These are phyloP conservation scores for Myrmaecium sp. DNA, from an alignment of 2,329 filamentous ascomycete genomes.

Conservation along the genomic window DNA sequence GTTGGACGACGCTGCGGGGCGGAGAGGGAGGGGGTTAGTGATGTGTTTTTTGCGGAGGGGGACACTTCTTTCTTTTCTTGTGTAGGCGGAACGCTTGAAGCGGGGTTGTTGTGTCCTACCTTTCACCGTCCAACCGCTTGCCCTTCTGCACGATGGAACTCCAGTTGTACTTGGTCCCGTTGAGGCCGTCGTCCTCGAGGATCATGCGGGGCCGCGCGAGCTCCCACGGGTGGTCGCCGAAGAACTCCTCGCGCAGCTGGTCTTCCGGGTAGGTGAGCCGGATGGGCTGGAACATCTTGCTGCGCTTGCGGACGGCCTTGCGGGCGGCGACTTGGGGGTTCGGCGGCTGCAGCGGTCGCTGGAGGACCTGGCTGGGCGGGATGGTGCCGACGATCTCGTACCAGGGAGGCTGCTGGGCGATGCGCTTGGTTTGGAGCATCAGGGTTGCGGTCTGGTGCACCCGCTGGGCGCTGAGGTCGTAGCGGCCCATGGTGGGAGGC, in stretches of 20 bases:
- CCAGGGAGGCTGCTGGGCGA: conserved; percentile 34
- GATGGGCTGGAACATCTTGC: conserved; percentile 65
- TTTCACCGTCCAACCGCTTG: conserved; percentile 67
- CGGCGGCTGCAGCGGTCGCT: conserved; percentile 30
- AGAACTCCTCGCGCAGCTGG: conserved; percentile 63
- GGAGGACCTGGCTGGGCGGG: conserved; percentile 42
- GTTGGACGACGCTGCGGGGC: conserved; percentile 87
- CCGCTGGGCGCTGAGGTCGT: conserved; percentile 33
- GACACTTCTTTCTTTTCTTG: conserved; percentile 10
- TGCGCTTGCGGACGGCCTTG: conserved; percentile 42
- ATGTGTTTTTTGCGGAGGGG: not conserved
- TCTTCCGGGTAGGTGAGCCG: conserved; percentile 72
- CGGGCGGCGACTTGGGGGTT: conserved; percentile 9
- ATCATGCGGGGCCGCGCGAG: conserved; percentile 74
- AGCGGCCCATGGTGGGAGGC: conserved; percentile 31
- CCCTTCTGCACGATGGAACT: conserved; percentile 58
- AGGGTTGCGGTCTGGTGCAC: conserved; percentile 35
- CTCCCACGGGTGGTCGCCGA: conserved; percentile 93
- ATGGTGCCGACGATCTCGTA: conserved; percentile 37
- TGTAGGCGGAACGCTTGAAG: not conserved
- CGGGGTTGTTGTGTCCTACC: conserved; percentile 30
- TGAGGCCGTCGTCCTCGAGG: conserved; percentile 71
- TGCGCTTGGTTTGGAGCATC: conserved; percentile 28
- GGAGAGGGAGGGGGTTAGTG: not conserved
- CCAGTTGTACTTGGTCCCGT: conserved; percentile 65